Evolutionary conservation across 345 rosid species (phyloP), one percentile per base, ranked within the genome.

Genomic region (Aurinia saxatilis): DNA sequence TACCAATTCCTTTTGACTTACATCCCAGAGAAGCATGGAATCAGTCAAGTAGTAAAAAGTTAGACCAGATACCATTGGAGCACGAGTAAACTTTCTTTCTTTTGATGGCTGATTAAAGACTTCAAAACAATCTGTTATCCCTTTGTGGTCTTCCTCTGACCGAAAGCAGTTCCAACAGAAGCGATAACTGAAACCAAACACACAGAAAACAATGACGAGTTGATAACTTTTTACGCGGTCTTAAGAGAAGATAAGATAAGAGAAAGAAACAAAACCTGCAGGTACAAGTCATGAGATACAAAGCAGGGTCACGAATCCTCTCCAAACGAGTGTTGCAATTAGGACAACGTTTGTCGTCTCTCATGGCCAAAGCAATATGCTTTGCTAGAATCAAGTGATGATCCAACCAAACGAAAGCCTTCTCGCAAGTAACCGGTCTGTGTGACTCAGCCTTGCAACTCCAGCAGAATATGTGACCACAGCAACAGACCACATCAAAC

Each of bases 381-480:
- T 10, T 60, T 34, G 33, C 10, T 1, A 23, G n/a, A 11, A 6
- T 3, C 53, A 50, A 35, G 8, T 23, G 39, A 13, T 35, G 0
- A 27, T 2, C n/a, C 6, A 6, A 68, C 69, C 75, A 70, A 27
- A 21, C 5, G 1, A 39, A 25, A 38, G 69, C 75, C 3, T 56
- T 50, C 14, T 70, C 19, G 15, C 69, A 55, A 15, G 39, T 49
- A 33, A 70, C 33, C 0, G 69, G 75, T 25, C 64, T 42, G 59
- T 56, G 75, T 30, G 75, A 33, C 45, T 70, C 65, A 0, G 16
- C 27, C 25, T n/a, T 11, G 7, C 75, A 70, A 0, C 8, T 34
- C 70, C 75, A 70, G 11, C 60, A 70, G 13, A 56, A 70, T 4
- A 2, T 25, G 33, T 56, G 17, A 18, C 69, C 64, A 10, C 75